A percentile compares a stretch with the other conserved stretches of the same genome.
Conservation (phyloP, 2,329 filamentous ascomycete genomes). For the Dendryphion nanum region DNA sequence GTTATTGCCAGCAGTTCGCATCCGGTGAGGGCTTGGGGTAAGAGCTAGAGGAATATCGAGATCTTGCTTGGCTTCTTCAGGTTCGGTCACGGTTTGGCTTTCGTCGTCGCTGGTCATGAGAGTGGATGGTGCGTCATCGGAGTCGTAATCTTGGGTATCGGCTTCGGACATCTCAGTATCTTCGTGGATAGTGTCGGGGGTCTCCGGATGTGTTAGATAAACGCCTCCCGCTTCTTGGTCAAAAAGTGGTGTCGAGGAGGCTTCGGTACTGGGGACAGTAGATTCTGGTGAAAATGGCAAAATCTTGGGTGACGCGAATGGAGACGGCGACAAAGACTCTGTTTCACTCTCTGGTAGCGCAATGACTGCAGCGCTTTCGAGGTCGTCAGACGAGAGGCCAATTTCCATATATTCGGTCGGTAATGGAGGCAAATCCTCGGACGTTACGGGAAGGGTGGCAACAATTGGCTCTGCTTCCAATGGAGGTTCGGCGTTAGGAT, state of each 20-base stretch:
- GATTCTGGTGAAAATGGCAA: slow-evolving; percentile 4
- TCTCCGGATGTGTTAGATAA: slow-evolving; percentile 8
- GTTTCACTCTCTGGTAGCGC: not conserved
- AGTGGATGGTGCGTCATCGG: slow-evolving; percentile 21
- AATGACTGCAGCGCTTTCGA: slow-evolving; percentile 7
- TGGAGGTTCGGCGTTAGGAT: slow-evolving; percentile 44
- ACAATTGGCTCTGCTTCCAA: not conserved
- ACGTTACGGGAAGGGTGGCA: not conserved
- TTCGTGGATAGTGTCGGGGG: slow-evolving; percentile 1
- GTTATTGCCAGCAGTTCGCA: slow-evolving; percentile 6
- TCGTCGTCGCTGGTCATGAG: slow-evolving; percentile 22
- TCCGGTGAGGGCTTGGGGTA: slow-evolving; percentile 2
- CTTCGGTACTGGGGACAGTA: not conserved
- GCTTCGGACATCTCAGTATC: slow-evolving; percentile 19
- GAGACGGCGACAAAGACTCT: not conserved
- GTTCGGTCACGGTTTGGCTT: slow-evolving; percentile 5
- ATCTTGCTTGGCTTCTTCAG: not conserved
- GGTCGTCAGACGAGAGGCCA: not conserved
- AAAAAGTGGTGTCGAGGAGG: not conserved
- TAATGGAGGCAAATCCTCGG: slow-evolving; percentile 16
- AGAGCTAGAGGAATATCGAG: not conserved
- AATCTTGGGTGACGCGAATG: not conserved
- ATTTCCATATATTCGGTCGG: slow-evolving; percentile 10
- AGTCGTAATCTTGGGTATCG: slow-evolving; percentile 10
- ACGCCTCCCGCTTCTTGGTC: not conserved